Conservation (phyloP, 2,329 filamentous ascomycete genomes). For the Sporothrix pseudoabietina region DNA sequence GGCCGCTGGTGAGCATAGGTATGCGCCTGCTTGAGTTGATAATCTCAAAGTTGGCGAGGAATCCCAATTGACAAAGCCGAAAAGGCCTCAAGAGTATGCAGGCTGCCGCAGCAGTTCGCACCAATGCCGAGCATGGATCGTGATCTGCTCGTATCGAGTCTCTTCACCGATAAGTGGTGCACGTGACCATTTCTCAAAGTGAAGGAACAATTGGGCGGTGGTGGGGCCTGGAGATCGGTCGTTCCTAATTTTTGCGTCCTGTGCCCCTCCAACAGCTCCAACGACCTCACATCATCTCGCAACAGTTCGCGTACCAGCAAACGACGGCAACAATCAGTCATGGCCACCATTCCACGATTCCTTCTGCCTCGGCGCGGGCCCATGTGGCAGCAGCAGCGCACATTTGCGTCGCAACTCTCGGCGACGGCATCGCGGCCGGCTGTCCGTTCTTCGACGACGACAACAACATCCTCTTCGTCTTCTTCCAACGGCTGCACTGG, state of each 20-base stretch:
- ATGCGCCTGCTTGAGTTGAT: background rate
- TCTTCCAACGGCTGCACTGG: background rate
- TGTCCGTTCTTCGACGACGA: slow-evolving; percentile 24
- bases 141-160: background rate
- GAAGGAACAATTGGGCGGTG: background rate
- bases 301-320: background rate
- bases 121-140: slow-evolving; percentile 17
- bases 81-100: background rate
- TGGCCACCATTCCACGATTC: slow-evolving; percentile 64
- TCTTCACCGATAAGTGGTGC: background rate
- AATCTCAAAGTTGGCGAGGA: background rate
- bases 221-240: background rate
- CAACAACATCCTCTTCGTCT: background rate
- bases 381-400: slow-evolving; percentile 52
- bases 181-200: background rate
- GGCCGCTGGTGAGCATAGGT: background rate
- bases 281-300: background rate
- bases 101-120: no score
- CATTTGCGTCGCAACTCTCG: slow-evolving; percentile 29
- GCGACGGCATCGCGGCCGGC: background rate
- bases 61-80: background rate
- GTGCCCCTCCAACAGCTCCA: background rate
- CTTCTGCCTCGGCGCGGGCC: slow-evolving; percentile 64
- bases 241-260: slow-evolving; percentile 5
- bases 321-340: slow-evolving; percentile 18